Evolutionary conservation across 352 stramenopile genomes (phyloP), one percentile per base, ranked within the genome.

Genomic region (Globisporangium lucens): DNA sequence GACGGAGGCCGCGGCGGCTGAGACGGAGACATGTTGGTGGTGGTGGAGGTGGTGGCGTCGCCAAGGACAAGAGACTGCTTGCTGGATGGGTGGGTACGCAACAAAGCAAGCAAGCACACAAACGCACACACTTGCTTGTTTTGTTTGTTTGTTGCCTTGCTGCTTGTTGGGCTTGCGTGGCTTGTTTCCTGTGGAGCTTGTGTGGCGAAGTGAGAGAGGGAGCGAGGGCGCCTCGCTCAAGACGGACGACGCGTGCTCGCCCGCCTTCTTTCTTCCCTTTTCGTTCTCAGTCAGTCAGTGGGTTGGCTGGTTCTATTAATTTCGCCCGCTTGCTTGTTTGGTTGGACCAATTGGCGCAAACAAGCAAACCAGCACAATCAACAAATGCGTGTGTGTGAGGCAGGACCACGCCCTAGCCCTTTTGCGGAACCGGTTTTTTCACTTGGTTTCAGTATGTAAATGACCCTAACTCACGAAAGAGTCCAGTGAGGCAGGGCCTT

Each of bases 1-100:
- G 53, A 58, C 52, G 52, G 27, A 58, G 52, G 52, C 52, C 24
- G 24, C 52, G 52, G 52, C 52, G 52, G 24, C 52, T 38, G 24
- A 58, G 52, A 59, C 53, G 53, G 53, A 59, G 53, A 20, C 53
- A 36, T 49, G 15, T 6, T 49, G 30, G 30, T 33, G 30, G 30
- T 33, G 30, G 30, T 49, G 30, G 30, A 6, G 30, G 30, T 33
- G 30, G 30, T 33, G 41, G 41, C 41, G 41, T 49, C 41, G 22
- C 41, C 13, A 49, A 20, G 5, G 41, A 49, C 41, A 49, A 49
- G 41, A 8, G 15, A n/a, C 41, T 49, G 41, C 15, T 15, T 15
- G 4, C 7, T n/a, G 13, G 41, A 4, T 47, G 41, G 13, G 41
- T 49, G 41, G 20, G 15, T 15, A 49, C 13, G 15, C 41, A 49